Base-by-base conservation (phyloP, 2,329 filamentous ascomycete species). In the Tolypocladium album region DNA sequence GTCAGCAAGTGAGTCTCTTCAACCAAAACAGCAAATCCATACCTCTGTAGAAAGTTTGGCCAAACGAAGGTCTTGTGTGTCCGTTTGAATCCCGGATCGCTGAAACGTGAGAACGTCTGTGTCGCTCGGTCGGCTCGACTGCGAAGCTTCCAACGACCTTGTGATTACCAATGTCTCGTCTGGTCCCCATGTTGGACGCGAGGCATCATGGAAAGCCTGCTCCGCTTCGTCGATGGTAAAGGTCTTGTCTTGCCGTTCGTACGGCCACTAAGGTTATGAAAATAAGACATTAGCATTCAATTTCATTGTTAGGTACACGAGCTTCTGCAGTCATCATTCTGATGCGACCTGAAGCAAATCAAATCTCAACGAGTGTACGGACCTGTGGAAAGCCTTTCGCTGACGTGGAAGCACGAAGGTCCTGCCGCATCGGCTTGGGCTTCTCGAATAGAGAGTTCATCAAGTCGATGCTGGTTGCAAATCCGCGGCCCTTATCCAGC, bases 401-500 rank as follows among this genome's bases (percentile, higher is more conserved):
- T 62, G 79, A 73, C 65, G 78, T 70, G 42, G 78, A 75, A 64
- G 77, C 78, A 68, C 82, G 80, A 59, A 80, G 71, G 67, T 80
- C 82, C 67, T 82, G 78, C 58, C 76, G 74, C 64, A 80, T 80
- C 58, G 79, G 80, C 76, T 83, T 85, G 64, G 86, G 81, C 74
- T 88, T 84, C 72, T 89, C 88, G 74, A 95, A 97, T 60, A 97
- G 79, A 56, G 91, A 96, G 71, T 96, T 93, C 91, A 96, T 97
- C 71, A 97, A 79, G 77, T 97, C 94, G 75, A 97, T 96, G 69
- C 89, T 92, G 24, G 89, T 96, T 24, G 86, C 83, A 73, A 96
- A 93, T 0, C 88, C 87, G 64, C 84, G 84, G 59, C 82, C 79
- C 66, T 84, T 81, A 45, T 75, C 73, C 66, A 70, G 64, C 39